phyloP scores from a whole-genome alignment of 139 green algal species.

The Chlamydomonas sp. region DNA sequence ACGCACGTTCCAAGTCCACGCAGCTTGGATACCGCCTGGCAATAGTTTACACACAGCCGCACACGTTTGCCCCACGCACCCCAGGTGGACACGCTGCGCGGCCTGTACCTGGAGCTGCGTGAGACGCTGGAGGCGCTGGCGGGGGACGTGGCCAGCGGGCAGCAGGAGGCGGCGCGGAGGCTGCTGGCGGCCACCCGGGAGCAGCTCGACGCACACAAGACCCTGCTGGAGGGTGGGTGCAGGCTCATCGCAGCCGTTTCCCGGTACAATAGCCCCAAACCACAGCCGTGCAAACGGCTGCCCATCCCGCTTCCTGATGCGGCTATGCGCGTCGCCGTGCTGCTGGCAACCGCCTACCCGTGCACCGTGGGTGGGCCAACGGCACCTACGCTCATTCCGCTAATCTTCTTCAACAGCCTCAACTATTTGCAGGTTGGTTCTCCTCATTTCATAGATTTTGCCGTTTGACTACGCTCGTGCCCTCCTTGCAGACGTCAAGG shows the following conservation, averaged over 20 bases:
- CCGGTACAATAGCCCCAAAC: not conserved
- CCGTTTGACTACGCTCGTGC: no score
- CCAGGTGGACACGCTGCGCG: slow-evolving; percentile 30
- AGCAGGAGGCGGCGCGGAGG: slow-evolving; percentile 19
- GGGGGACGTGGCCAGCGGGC: slow-evolving; percentile 16
- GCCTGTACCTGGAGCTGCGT: slow-evolving; percentile 37
- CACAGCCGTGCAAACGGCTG: not conserved
- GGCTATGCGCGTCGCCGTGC: not conserved
- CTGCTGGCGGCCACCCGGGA: slow-evolving; percentile 18
- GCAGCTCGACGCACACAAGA: slow-evolving; percentile 3
- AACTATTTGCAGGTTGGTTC: no score
- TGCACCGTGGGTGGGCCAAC: not conserved
- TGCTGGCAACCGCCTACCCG: not conserved
- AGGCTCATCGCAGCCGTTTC: not conserved
- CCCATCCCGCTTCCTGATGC: not conserved
- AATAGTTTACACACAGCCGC: not conserved
- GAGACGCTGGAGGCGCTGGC: slow-evolving; percentile 25
- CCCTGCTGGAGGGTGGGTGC: slow-evolving; percentile 9
- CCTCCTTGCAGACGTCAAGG: not conserved
- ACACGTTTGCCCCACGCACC: not conserved
- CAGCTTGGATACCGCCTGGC: not conserved
- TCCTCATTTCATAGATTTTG: no score
- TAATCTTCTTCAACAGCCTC: not conserved
- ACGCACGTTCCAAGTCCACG: not conserved
- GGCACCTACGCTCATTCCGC: not conserved